Evolutionary conservation across 306 rosid species (phyloP).

Genomic region (Fagus sylvatica): DNA sequence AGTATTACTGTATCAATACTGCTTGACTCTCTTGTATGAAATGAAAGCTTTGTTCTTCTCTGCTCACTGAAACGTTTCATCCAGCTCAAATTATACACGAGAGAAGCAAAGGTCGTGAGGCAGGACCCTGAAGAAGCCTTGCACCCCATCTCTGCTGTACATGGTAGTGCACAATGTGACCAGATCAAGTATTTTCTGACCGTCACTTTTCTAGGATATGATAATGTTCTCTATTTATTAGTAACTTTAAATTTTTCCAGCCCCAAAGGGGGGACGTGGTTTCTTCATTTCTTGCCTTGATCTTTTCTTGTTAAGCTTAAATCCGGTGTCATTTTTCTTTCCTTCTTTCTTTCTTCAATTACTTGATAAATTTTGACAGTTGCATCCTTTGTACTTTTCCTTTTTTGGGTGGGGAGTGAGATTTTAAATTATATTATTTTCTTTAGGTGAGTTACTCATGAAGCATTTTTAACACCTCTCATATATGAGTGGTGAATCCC

Average conservation of each 20-base stretch:
- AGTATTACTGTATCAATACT: slow-evolving; percentile 29
- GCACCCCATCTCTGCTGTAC: slow-evolving; percentile 1
- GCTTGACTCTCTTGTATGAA: slow-evolving; percentile 36
- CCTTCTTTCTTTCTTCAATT: neutral
- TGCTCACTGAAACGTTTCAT: slow-evolving; percentile 23
- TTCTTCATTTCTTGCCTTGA: slow-evolving; percentile 24
- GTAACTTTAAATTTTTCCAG: neutral
- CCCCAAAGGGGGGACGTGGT: neutral
- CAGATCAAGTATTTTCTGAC: neutral
- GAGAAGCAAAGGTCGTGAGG: slow-evolving; percentile 21
- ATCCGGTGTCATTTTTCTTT: neutral
- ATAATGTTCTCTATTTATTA: neutral
- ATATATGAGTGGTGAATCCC: no score
- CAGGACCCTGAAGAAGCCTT: slow-evolving; percentile 18
- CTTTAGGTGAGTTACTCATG: no score
- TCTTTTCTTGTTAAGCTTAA: slow-evolving; percentile 16
- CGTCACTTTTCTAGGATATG: neutral
- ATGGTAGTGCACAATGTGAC: slow-evolving; percentile 16
- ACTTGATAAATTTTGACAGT: neutral
- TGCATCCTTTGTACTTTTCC: no score
- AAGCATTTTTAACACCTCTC: no score
- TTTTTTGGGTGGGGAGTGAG: no score
- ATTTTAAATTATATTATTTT: no score
- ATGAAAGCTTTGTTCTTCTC: slow-evolving; percentile 37
- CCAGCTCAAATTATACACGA: slow-evolving; percentile 26